Conservation (phyloP, 1,139 yeast genomes). For the Torulaspora pretoriensis region DNA sequence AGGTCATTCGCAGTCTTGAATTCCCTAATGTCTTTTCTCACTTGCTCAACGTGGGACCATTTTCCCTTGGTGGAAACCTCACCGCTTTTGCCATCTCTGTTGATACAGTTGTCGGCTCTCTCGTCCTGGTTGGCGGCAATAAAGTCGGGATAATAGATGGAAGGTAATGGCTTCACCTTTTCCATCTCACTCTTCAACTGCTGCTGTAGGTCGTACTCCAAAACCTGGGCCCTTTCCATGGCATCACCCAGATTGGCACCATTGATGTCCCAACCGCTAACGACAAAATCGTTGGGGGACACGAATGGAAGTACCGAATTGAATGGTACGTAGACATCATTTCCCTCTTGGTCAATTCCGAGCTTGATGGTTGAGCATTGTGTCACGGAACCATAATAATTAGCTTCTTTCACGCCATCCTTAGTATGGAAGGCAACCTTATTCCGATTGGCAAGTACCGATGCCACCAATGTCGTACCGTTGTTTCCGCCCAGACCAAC, state of each 20-base stretch:
- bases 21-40: slow-evolving; percentile 76
- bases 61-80: slow-evolving; percentile 56
- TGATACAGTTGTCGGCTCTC: slow-evolving; percentile 84
- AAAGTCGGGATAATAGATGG: slow-evolving; percentile 92
- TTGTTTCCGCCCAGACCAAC: slow-evolving; percentile 97
- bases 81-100: slow-evolving; percentile 48
- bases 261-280: slow-evolving; percentile 94
- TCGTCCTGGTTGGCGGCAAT: slow-evolving; percentile 93
- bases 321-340: slow-evolving; percentile 91
- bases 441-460: slow-evolving; percentile 81
- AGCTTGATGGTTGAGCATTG: slow-evolving; percentile 87
- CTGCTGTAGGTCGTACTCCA: slow-evolving; percentile 79
- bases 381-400: slow-evolving; percentile 94
- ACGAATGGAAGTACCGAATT: slow-evolving; percentile 84
- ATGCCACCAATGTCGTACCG: slow-evolving; percentile 86
- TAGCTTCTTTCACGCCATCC: slow-evolving; percentile 71
- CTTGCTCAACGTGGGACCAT: slow-evolving; percentile 86
- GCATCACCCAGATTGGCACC: slow-evolving; percentile 68
- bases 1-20: slow-evolving; percentile 70
- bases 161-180: slow-evolving; percentile 66
- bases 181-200: slow-evolving; percentile 66
- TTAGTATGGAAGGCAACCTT: slow-evolving; percentile 75
- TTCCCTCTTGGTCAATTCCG: slow-evolving; percentile 77
- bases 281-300: slow-evolving; percentile 83
- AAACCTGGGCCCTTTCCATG: slow-evolving; percentile 79